Evolutionary conservation across 768 basidiomycete genomes (phyloP), one percentile per base, ranked within the genome.

Genomic region (Podaxis carcinomalis): DNA sequence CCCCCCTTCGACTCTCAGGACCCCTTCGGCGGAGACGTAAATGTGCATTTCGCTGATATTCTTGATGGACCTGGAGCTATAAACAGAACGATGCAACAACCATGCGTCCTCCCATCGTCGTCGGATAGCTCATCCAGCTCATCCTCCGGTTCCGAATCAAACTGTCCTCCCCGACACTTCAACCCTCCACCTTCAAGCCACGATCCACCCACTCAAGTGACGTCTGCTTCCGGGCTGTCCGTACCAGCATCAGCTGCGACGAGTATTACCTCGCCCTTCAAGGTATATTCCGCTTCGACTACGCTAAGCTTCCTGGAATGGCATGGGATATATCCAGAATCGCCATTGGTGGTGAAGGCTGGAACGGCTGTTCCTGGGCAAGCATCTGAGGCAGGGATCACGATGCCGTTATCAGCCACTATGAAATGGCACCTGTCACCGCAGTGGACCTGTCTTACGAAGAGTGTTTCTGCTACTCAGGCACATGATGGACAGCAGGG

Each of bases 241-340:
- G 36, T 25, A 42, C 64, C 25, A 54, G 19, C 59, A 62, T 56
- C 64, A 50, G 53, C 52, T 51, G 50, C n/a, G 53, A 58, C 16
- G 36, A 62, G 39, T 16, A 42, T 56, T 3, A n/a, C 64, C 1
- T 72, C 74, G 3, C 69, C 72, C 28, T 58, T 72, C 47, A 64
- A 62, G 23, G 65, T 72, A 39, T 66, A 72, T 59, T 73, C 74
- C 4, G 69, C 72, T 4, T 74, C 73, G 0, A 70, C 74, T 9
- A 75, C 73, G 9, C 62, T 74, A 56, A 74, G 72, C 64, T 74
- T 75, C 56, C 65, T 75, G 42, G 73, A 74, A 53, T 75, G 72
- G 69, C 71, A 74, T 63, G 74, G 74, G 2, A 74, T 74, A n/a
- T 73, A 71, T 54, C 70, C 73, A 0, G 73, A 72, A 56, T 70